Percentiles rank a stretch among this genome's conserved stretches.
Evolutionary conservation across 345 rosid species (phyloP).

Genomic region (Salix caprea): DNA sequence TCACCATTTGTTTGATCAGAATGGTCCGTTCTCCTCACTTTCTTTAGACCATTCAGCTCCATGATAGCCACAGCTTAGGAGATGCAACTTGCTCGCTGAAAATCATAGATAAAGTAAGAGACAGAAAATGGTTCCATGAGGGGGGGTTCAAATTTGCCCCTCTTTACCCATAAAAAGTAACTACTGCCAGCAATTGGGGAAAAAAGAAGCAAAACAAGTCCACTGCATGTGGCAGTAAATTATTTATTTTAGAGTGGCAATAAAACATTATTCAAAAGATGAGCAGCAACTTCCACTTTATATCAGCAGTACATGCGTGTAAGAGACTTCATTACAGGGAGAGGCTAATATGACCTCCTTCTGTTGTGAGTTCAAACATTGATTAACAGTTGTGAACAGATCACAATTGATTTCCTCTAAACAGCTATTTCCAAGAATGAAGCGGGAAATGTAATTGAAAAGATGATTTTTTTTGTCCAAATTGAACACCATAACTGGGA

Average conservation of each 20-base stretch:
- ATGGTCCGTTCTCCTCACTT: slow-evolving; percentile 48
- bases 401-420: background rate
- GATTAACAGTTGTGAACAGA: background rate
- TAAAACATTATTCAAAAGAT: background rate
- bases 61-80: slow-evolving; percentile 23
- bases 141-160: background rate
- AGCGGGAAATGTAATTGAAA: background rate
- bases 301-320: background rate
- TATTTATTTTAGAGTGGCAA: background rate
- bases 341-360: background rate
- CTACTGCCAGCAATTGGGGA: background rate
- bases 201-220: background rate
- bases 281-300: background rate
- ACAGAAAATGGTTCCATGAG: background rate
- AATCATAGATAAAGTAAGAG: background rate
- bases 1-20: slow-evolving; percentile 52
- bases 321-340: background rate
- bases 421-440: background rate
- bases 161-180: background rate
- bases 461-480: background rate
- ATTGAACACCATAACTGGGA: background rate
- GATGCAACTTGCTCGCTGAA: slow-evolving; percentile 29
- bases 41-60: slow-evolving; percentile 63
- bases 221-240: background rate
- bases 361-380: background rate